Percentiles rank a stretch among this genome's conserved stretches.
These are phyloP conservation scores for Trichoderma guizhouense DNA, from an alignment of 2,329 filamentous ascomycete genomes.

Conservation along the genomic window DNA sequence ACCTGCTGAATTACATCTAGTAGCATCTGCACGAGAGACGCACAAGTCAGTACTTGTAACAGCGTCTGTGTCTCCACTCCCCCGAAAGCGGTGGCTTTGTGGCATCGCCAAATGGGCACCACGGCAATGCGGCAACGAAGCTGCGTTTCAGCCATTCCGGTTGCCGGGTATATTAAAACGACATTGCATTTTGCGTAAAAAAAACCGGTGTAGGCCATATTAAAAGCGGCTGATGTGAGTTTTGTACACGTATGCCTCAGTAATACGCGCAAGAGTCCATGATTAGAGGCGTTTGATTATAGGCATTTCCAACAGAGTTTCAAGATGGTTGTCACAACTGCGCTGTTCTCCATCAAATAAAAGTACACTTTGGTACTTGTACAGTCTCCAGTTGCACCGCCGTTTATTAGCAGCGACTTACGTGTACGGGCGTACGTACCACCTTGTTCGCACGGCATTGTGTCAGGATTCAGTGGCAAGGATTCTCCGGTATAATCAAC, in stretches of 20 bases:
- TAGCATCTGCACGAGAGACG: background rate
- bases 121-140: conserved; percentile 10
- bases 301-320: background rate
- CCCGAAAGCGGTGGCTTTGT: background rate
- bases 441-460: background rate
- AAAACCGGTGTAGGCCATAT: background rate
- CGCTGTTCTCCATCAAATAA: background rate
- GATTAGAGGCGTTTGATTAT: background rate
- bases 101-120: background rate
- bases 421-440: background rate
- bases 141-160: conserved; percentile 3
- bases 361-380: background rate
- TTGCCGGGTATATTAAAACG: background rate
- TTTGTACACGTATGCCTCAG: background rate
- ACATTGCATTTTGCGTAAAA: background rate
- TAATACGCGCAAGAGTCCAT: background rate
- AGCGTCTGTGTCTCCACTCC: background rate
- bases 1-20: conserved; percentile 5
- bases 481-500: background rate
- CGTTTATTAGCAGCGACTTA: background rate
- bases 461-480: background rate
- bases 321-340: background rate
- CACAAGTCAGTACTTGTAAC: background rate
- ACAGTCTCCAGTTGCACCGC: background rate
- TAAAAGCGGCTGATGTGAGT: background rate